phyloP scores from a whole-genome alignment of 2,329 filamentous ascomycete species.

The Alternaria sp. region DNA sequence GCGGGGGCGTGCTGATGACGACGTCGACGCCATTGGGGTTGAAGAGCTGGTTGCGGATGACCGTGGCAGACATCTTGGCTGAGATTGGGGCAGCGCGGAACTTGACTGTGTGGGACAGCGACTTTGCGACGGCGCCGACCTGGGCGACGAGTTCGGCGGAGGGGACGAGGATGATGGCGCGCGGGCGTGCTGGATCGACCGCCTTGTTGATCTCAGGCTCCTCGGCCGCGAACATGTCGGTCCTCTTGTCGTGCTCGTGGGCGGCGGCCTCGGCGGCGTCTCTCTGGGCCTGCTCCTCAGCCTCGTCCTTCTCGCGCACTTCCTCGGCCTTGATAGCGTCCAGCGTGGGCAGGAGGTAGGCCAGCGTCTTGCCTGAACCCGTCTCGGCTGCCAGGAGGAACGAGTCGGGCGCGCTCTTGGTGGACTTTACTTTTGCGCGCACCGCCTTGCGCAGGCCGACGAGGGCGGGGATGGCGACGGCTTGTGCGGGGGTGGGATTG shows the following conservation, averaged over 20 bases:
- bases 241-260: slow-evolving; percentile 31
- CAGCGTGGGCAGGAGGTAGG: slow-evolving; percentile 84
- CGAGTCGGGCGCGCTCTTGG: slow-evolving; percentile 58
- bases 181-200: slow-evolving; percentile 78
- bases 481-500: slow-evolving; percentile 86
- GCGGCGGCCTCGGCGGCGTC: slow-evolving; percentile 57
- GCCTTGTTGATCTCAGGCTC: slow-evolving; percentile 62
- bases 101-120: slow-evolving; percentile 82
- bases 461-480: slow-evolving; percentile 83
- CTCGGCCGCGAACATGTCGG: slow-evolving; percentile 66
- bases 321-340: slow-evolving; percentile 81
- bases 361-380: slow-evolving; percentile 94
- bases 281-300: slow-evolving; percentile 58
- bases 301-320: slow-evolving; percentile 57
- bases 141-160: slow-evolving; percentile 91
- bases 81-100: slow-evolving; percentile 85
- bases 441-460: slow-evolving; percentile 61
- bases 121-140: slow-evolving; percentile 80
- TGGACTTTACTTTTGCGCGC: slow-evolving; percentile 36
- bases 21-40: slow-evolving; percentile 81
- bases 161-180: slow-evolving; percentile 85
- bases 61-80: slow-evolving; percentile 73
- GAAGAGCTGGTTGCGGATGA: slow-evolving; percentile 87
- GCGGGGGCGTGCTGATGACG: slow-evolving; percentile 84
- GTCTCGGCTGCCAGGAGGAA: slow-evolving; percentile 95